Evolutionary conservation across 306 rosid species (phyloP).

Genomic region (Vigna angularis): DNA sequence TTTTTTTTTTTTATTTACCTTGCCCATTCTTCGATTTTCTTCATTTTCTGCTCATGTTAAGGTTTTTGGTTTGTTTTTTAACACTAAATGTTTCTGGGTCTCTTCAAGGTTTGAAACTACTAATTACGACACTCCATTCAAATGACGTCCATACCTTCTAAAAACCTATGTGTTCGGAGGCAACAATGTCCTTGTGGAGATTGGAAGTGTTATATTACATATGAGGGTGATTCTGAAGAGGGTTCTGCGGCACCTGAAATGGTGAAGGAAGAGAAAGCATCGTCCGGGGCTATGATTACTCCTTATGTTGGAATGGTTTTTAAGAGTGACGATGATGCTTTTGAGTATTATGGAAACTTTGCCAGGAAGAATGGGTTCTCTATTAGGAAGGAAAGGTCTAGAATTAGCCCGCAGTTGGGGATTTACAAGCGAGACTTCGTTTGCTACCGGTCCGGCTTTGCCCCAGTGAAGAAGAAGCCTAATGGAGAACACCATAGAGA

Average conservation of each 20-base stretch:
- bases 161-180: slow-evolving; percentile 84
- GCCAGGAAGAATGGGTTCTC: slow-evolving; percentile 94
- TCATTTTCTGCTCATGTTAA: slow-evolving; percentile 5
- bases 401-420: slow-evolving; percentile 94
- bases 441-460: slow-evolving; percentile 95
- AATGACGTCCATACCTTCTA: slow-evolving; percentile 70
- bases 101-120: slow-evolving; percentile 37
- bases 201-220: slow-evolving; percentile 89
- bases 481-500: slow-evolving; percentile 90
- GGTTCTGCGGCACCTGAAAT: slow-evolving; percentile 61
- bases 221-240: slow-evolving; percentile 76
- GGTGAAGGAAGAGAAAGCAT: slow-evolving; percentile 53
- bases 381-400: slow-evolving; percentile 86
- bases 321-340: slow-evolving; percentile 91
- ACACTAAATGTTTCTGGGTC: slow-evolving; percentile 41
- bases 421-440: slow-evolving; percentile 94
- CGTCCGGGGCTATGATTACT: slow-evolving; percentile 72
- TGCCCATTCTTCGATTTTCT: slow-evolving; percentile 20
- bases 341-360: slow-evolving; percentile 84
- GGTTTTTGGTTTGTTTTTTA: background rate
- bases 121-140: slow-evolving; percentile 20
- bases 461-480: slow-evolving; percentile 84
- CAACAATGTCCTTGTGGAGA: slow-evolving; percentile 99
- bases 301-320: slow-evolving; percentile 98
- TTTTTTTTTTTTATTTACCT: background rate